These are phyloP conservation scores for Pseudozyma hubeiensis DNA, from an alignment of 1,284 basidiomycete species.

Conservation along the genomic window DNA sequence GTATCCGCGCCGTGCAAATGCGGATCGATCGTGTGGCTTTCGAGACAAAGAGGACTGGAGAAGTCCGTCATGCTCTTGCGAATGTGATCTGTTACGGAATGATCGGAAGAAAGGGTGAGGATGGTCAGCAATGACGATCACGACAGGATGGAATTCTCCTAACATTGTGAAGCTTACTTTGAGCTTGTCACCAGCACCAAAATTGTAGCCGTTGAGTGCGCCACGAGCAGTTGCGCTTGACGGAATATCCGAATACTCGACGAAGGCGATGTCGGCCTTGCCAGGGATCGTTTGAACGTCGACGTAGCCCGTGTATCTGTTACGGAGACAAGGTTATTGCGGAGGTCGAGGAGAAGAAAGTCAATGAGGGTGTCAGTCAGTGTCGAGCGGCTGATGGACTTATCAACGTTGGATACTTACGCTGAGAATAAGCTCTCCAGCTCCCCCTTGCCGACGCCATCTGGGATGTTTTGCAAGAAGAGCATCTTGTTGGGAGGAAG, in stretches of 20 bases:
- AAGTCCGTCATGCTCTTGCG: slow-evolving; percentile 29
- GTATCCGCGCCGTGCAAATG: slow-evolving; percentile 50
- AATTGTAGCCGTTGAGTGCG: slow-evolving; percentile 62
- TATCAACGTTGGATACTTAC: slow-evolving; percentile 23
- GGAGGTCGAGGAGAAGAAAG: background rate
- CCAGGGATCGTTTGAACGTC: slow-evolving; percentile 66
- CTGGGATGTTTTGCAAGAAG: slow-evolving; percentile 79
- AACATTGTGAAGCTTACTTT: slow-evolving; percentile 38
- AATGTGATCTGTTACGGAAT: slow-evolving; percentile 42
- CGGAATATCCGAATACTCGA: slow-evolving; percentile 62
- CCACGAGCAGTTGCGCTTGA: slow-evolving; percentile 60
- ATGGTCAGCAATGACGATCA: slow-evolving; percentile 3
- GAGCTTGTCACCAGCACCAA: slow-evolving; percentile 62
- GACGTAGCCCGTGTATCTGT: slow-evolving; percentile 54
- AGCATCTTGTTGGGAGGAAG: slow-evolving; percentile 98
- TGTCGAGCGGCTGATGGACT: background rate
- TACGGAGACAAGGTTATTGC: background rate
- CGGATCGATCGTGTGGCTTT: slow-evolving; percentile 40
- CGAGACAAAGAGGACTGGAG: background rate
- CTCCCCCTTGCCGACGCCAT: slow-evolving; percentile 49
- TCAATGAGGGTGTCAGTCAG: background rate
- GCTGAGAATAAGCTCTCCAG: slow-evolving; percentile 60
- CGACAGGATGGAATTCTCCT: no score
- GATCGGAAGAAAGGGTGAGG: background rate
- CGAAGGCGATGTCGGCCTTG: slow-evolving; percentile 65